Evolutionary conservation across 2,329 filamentous ascomycete species (phyloP).

Genomic region (Ceratocystis ficicola): DNA sequence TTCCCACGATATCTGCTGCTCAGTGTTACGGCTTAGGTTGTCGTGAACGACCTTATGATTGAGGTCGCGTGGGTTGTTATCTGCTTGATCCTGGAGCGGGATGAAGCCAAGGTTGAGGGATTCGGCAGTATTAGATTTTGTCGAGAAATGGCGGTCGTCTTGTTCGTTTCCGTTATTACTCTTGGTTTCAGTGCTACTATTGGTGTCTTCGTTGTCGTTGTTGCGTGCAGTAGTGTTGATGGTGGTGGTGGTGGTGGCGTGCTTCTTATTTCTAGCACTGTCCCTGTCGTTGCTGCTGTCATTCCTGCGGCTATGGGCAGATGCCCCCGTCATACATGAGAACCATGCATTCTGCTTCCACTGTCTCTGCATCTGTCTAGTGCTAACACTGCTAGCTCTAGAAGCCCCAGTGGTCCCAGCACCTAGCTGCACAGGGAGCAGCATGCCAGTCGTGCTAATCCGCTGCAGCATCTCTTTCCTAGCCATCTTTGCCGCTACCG

Average conservation of each 20-base stretch:
- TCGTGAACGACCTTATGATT: background rate
- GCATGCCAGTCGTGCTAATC: too few species aligned
- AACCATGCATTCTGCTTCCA: background rate
- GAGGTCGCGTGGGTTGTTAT: background rate
- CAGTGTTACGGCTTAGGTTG: conserved; percentile 10
- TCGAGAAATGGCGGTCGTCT: background rate
- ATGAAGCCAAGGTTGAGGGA: conserved; percentile 2
- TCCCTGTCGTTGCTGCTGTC: background rate
- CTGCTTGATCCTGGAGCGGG: background rate
- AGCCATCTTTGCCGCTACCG: background rate
- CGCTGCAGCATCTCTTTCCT: background rate
- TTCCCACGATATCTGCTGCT: conserved; percentile 12
- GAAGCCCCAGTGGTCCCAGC: background rate
- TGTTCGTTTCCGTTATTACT: background rate
- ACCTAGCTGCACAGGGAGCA: too few species aligned
- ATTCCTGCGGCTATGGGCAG: background rate
- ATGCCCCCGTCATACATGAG: background rate
- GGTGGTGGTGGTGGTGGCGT: background rate
- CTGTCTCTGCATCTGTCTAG: background rate
- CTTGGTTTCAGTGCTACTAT: background rate
- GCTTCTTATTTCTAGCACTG: background rate
- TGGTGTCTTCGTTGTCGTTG: background rate
- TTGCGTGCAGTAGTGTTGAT: background rate
- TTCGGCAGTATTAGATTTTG: background rate
- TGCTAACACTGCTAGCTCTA: background rate